phyloP scores from a whole-genome alignment of 2,329 filamentous ascomycete species.

The Tolypocladium pustulatum region DNA sequence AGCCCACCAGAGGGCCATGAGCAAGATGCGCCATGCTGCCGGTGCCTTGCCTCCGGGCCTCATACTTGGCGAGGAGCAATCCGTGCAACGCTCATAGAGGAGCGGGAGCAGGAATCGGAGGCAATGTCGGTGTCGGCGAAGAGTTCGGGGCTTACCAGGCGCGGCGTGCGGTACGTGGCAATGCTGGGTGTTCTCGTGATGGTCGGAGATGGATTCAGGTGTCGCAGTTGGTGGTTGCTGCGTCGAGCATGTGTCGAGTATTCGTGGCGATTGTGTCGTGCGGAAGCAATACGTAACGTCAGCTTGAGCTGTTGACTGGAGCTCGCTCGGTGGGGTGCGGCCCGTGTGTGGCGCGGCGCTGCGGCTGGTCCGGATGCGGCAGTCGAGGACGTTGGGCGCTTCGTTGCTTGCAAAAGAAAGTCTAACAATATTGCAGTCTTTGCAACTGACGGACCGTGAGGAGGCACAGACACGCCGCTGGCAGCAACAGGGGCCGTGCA shows the following conservation, averaged over 20 bases:
- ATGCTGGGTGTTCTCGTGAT: not conserved
- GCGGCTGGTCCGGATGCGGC: not conserved
- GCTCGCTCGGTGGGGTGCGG: not conserved
- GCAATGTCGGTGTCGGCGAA: not conserved
- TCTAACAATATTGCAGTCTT: not conserved
- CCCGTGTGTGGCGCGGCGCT: constrained; percentile 9
- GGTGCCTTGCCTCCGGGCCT: constrained; percentile 39
- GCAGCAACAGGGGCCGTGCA: no score
- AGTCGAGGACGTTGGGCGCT: constrained; percentile 1
- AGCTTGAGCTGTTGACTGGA: constrained; percentile 4
- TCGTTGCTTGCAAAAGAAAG: not conserved
- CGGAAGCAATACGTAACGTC: constrained; percentile 6
- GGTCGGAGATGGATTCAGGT: not conserved
- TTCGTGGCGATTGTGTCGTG: not conserved
- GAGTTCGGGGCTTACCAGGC: not conserved
- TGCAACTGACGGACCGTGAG: not conserved
- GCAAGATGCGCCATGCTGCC: constrained; percentile 37
- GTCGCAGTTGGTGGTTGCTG: not conserved
- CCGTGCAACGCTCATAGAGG: constrained; percentile 32
- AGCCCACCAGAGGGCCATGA: constrained; percentile 29
- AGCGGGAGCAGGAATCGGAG: constrained; percentile 1
- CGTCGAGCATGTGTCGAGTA: not conserved
- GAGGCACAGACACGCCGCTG: not conserved
- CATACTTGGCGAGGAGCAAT: constrained; percentile 33
- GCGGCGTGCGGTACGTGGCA: not conserved